Evolutionary conservation across 148 eudicot species (phyloP), one percentile per base, ranked within the genome.

Genomic region (Heliosperma pusillum): DNA sequence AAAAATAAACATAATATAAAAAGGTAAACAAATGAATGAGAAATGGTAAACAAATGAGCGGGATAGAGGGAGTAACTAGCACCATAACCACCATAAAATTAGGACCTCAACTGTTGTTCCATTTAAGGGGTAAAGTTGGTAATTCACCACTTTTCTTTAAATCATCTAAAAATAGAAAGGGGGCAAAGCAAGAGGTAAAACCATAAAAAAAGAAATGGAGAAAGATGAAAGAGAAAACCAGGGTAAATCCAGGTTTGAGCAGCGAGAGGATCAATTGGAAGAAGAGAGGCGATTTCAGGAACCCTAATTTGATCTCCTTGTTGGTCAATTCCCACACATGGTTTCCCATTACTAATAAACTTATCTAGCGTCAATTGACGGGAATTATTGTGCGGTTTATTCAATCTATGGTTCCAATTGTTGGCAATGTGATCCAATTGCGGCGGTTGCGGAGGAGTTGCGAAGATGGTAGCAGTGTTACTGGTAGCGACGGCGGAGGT

Each of bases 231-330:
- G 21, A 45, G 19, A 24, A 10, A 55, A 91, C 98, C 98, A 77
- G 98, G 97, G 63, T 94, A 94, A 81, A 89, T 82, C 98, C 98
- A 94, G 10, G 93, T 91, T 72, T 88, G 83, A 29, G 98, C 96
- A 61, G 97, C 90, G 36, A 85, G 91, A 12, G 82, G 82, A 74
- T 94, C 97, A 76, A 94, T 85, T 53, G 77, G 76, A 19, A 90
- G 83, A 75, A 52, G 75, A 59, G 80, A 80, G 24, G 55, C 74
- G 63, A 17, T 80, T 69, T 64, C 86, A 59, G 73, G 73, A 71
- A 33, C 71, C 76, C 81, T 81, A 70, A 45, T n/a, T 10, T 50
- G 61, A 20, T 66, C 78, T 53, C 68, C 77, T 47, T 74, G 59
- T 3, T 45, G 78, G 10, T 50, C 66, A 29, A 19, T 67, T 56